Conservation (phyloP, 2,329 filamentous ascomycete species). For the Penicillium sp. region DNA sequence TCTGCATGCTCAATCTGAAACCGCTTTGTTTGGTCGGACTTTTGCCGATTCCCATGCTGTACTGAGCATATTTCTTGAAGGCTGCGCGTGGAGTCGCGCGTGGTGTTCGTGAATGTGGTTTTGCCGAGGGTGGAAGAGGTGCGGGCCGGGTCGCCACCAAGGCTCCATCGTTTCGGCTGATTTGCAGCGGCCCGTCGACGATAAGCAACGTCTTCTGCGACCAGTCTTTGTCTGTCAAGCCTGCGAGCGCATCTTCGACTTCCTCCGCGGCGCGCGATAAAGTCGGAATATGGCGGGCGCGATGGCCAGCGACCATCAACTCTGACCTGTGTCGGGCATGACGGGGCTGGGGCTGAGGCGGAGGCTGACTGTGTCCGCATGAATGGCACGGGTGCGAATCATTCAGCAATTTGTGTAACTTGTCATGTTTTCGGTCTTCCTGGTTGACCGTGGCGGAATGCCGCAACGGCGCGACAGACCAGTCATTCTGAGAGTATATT, state of each 20-base stretch:
- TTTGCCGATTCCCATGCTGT: background rate
- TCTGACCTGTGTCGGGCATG: constrained; percentile 8
- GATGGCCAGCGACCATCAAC: constrained; percentile 3
- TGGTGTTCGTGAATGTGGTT: constrained; percentile 14
- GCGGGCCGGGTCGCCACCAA: constrained; percentile 33
- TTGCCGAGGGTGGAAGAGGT: constrained; percentile 28
- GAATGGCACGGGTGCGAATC: background rate
- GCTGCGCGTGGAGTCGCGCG: background rate
- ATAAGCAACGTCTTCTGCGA: constrained; percentile 16
- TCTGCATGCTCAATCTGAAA: constrained; percentile 3
- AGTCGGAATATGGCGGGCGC: constrained; percentile 19
- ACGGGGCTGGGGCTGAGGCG: constrained; percentile 2
- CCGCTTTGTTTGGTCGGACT: constrained; percentile 3
- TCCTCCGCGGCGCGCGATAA: constrained; percentile 37
- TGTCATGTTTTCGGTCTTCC: background rate
- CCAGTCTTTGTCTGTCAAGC: constrained; percentile 1
- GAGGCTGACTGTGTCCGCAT: background rate
- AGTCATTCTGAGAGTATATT: background rate
- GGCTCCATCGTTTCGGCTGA: constrained; percentile 35
- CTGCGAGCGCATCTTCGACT: constrained; percentile 22
- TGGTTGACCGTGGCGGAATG: background rate
- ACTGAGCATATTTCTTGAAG: background rate
- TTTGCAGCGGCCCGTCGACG: constrained; percentile 31
- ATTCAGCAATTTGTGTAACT: background rate
- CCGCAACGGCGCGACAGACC: background rate